A percentile compares a stretch with the other conserved stretches of the same genome.
These are phyloP conservation scores for Kuraishia capsulata DNA, from an alignment of 805 yeast genomes.

Conservation along the genomic window DNA sequence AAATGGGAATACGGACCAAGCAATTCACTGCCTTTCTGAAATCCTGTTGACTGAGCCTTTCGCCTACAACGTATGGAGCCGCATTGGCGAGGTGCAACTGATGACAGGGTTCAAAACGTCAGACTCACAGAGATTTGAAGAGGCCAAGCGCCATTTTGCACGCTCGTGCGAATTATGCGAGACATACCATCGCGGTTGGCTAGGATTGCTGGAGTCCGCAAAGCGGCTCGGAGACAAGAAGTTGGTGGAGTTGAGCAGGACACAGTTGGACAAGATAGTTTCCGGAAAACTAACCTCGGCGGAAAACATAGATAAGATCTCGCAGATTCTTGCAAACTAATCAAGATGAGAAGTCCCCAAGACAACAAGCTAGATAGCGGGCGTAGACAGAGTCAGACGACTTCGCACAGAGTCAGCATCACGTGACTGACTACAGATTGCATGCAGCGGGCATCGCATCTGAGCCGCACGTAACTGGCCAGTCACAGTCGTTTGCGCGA, in stretches of 20 bases:
- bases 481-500: too few relatives aligned
- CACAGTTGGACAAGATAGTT: not conserved
- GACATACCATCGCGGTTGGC: slow-evolving; percentile 64
- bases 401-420: too few relatives aligned
- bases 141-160: slow-evolving; percentile 38
- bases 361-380: too few relatives aligned
- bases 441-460: too few relatives aligned
- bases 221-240: slow-evolving; percentile 12
- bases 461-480: too few relatives aligned
- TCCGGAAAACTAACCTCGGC: not conserved
- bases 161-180: slow-evolving; percentile 75
- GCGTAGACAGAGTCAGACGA: too few relatives aligned
- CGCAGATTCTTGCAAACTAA: not conserved
- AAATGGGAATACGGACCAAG: slow-evolving; percentile 56
- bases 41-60: slow-evolving; percentile 57
- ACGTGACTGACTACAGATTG: too few relatives aligned
- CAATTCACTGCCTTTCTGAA: slow-evolving; percentile 63
- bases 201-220: slow-evolving; percentile 42
- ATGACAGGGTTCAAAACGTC: slow-evolving; percentile 4
- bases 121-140: slow-evolving; percentile 5
- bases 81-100: slow-evolving; percentile 47
- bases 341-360: too few relatives aligned
- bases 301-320: not conserved
- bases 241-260: not conserved
- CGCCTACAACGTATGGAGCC: slow-evolving; percentile 58